phyloP scores from a whole-genome alignment of 257 asterid species.

The Prunella vulgaris region DNA sequence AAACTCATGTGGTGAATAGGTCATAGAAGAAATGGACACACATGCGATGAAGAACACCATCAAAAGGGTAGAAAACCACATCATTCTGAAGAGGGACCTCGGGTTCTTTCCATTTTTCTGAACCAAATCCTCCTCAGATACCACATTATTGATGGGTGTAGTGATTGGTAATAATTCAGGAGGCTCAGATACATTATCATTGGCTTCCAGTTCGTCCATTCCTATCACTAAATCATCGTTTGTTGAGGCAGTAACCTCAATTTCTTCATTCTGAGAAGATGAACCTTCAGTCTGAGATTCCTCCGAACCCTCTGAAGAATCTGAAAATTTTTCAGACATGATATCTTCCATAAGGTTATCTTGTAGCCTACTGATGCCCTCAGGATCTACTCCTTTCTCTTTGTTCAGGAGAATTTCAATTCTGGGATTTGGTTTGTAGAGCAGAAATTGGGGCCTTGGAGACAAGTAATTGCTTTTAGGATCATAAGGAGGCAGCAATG shows the following conservation, averaged over 20 bases:
- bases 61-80: constrained; percentile 35
- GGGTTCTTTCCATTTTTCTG: constrained; percentile 26
- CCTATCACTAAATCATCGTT: constrained; percentile 19
- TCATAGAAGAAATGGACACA: constrained; percentile 32
- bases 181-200: constrained; percentile 16
- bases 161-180: constrained; percentile 29
- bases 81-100: constrained; percentile 26
- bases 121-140: constrained; percentile 26
- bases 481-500: constrained; percentile 68
- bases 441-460: constrained; percentile 81
- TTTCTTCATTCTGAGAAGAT: constrained; percentile 2
- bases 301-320: constrained; percentile 25
- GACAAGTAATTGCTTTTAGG: constrained; percentile 78
- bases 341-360: constrained; percentile 34
- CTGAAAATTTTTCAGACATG: constrained; percentile 44
- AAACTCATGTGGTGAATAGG: constrained; percentile 33
- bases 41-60: constrained; percentile 34
- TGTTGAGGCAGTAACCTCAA: background rate
- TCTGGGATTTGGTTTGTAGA: constrained; percentile 71
- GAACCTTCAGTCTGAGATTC: background rate
- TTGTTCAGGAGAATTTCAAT: constrained; percentile 42
- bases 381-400: constrained; percentile 32
- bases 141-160: constrained; percentile 3
- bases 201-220: constrained; percentile 16
- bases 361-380: constrained; percentile 27